Conservation (phyloP, 1,284 basidiomycete genomes). For the Singerocomus rubriflavus region DNA sequence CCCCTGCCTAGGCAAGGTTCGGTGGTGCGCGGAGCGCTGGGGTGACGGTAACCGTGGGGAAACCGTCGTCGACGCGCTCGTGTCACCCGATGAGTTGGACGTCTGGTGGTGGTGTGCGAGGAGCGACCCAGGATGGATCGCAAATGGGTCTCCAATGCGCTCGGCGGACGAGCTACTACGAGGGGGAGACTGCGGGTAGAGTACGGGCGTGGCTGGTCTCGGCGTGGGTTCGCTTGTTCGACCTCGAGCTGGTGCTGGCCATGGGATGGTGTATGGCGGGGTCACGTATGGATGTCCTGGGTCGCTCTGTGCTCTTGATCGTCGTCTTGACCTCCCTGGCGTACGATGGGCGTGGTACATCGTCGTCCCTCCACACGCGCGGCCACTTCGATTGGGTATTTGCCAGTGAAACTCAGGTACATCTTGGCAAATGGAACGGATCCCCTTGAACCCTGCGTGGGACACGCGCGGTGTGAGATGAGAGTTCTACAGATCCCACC, state of each 20-base stretch:
- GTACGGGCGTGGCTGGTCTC: too few relatives aligned
- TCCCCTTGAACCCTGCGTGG: background rate
- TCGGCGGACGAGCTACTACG: conserved; percentile 25
- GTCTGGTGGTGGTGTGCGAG: conserved; percentile 3
- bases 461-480: conserved; percentile 5
- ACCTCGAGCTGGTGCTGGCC: conserved; percentile 26
- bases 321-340: conserved; percentile 13
- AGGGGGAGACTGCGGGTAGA: conserved; percentile 10
- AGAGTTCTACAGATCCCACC: conserved; percentile 1
- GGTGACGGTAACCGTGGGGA: conserved; percentile 19
- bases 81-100: conserved; percentile 2
- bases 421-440: background rate
- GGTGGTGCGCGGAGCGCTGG: conserved; percentile 13
- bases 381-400: background rate
- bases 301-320: conserved; percentile 24
- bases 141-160: conserved; percentile 12
- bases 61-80: conserved; percentile 11
- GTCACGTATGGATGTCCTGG: conserved; percentile 20
- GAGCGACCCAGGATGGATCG: conserved; percentile 7
- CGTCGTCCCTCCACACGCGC: background rate
- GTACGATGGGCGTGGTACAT: conserved; percentile 20
- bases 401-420: background rate
- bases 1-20: conserved; percentile 20
- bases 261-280: conserved; percentile 24
- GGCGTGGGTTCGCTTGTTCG: conserved; percentile 16